phyloP scores from a whole-genome alignment of 2,329 filamentous ascomycete genomes.

The Aspergillus costaricaensis region DNA sequence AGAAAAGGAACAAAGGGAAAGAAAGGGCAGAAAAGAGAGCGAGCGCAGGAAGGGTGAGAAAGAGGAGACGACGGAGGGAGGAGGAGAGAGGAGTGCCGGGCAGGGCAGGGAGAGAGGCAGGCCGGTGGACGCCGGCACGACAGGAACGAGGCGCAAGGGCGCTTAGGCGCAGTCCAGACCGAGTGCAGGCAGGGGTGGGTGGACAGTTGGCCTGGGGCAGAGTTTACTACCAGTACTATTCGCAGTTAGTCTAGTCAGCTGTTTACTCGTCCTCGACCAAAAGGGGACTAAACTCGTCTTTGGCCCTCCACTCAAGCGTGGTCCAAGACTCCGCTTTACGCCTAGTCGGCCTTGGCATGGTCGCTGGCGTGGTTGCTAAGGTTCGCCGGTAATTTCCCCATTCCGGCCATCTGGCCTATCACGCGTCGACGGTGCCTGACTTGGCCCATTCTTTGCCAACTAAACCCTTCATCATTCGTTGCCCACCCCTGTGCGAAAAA shows the following conservation, averaged over 20 bases:
- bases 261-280: too few species aligned
- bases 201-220: background rate
- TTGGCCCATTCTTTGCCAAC: background rate
- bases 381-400: conserved; percentile 14
- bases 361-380: conserved; percentile 14
- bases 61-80: conserved; percentile 12
- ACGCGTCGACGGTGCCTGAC: conserved; percentile 14
- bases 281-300: too few species aligned
- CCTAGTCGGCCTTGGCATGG: conserved; percentile 14
- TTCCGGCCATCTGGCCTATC: conserved; percentile 14
- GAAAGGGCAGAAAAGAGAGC: conserved; percentile 7
- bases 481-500: background rate
- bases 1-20: conserved; percentile 14
- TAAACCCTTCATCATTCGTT: conserved; percentile 1
- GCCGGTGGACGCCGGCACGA: background rate
- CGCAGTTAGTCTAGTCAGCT: too few species aligned
- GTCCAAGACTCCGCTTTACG: background rate
- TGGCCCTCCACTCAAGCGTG: too few species aligned
- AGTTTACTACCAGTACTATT: background rate
- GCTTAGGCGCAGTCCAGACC: conserved; percentile 12
- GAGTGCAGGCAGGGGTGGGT: conserved; percentile 8
- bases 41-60: conserved; percentile 7
- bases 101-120: background rate
- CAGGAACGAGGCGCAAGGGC: conserved; percentile 25
- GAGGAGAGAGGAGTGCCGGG: background rate